Conservation (phyloP, 495 filamentous ascomycete genomes). For the Aspergillus heteromorphus region DNA sequence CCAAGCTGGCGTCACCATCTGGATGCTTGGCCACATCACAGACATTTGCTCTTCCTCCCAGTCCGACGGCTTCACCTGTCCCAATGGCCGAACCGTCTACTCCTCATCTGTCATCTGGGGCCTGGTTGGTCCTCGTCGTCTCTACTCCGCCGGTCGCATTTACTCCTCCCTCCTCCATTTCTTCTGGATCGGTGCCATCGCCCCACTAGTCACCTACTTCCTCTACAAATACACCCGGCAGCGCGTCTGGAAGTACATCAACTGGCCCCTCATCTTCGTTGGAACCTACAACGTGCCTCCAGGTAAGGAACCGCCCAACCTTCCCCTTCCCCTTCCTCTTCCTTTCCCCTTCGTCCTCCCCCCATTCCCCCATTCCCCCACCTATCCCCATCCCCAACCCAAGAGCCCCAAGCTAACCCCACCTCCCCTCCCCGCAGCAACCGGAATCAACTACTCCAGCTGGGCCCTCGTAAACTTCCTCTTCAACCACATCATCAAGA, state of each 20-base stretch:
- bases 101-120: conserved; percentile 37
- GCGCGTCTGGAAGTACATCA: conserved; percentile 33
- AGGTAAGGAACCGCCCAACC: conserved; percentile 10
- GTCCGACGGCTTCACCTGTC: conserved; percentile 35
- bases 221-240: conserved; percentile 34
- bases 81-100: conserved; percentile 37
- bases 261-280: conserved; percentile 44
- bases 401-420: background rate
- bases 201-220: conserved; percentile 27
- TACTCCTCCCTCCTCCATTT: conserved; percentile 26
- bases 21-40: conserved; percentile 35
- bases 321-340: background rate
- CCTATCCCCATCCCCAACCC: background rate
- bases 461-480: conserved; percentile 44
- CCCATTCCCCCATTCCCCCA: background rate
- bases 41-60: conserved; percentile 31
- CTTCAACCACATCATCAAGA: conserved; percentile 39
- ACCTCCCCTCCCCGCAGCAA: conserved; percentile 23
- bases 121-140: conserved; percentile 33
- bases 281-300: conserved; percentile 39
- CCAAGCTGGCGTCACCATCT: conserved; percentile 36
- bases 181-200: conserved; percentile 35
- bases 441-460: conserved; percentile 46
- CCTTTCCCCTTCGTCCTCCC: background rate
- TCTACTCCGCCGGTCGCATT: conserved; percentile 18